Percentiles rank a stretch among this genome's conserved stretches.
Conservation (phyloP, 306 rosid genomes). For the Pueraria montana region DNA sequence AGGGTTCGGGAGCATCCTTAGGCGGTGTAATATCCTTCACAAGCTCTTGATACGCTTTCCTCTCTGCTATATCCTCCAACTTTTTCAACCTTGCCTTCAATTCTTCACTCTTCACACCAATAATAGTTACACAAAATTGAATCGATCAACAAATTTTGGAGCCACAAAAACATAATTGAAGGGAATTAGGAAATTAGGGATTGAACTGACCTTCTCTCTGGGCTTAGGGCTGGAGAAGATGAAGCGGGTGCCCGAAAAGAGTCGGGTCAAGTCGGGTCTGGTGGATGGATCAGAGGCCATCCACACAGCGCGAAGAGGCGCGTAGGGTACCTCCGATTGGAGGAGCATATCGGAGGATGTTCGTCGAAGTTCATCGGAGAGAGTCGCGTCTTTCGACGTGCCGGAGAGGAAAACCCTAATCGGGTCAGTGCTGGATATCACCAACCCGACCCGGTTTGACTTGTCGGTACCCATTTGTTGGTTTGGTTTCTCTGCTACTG, state of each 20-base stretch:
- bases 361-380: conserved; percentile 67
- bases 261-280: conserved; percentile 61
- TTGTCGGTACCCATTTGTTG: conserved; percentile 39
- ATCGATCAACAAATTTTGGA: conserved; percentile 2
- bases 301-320: conserved; percentile 70
- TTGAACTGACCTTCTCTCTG: conserved; percentile 74
- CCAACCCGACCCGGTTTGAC: conserved; percentile 59
- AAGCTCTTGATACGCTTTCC: conserved; percentile 86
- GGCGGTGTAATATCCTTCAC: conserved; percentile 79
- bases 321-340: conserved; percentile 61
- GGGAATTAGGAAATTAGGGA: background rate
- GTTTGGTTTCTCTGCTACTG: background rate
- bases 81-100: conserved; percentile 75
- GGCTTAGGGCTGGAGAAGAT: conserved; percentile 80
- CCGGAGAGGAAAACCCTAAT: conserved; percentile 63
- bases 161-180: background rate
- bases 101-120: conserved; percentile 75
- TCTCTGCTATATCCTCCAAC: conserved; percentile 78
- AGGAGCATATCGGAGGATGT: conserved; percentile 63
- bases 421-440: conserved; percentile 60
- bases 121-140: background rate
- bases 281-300: conserved; percentile 54
- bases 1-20: conserved; percentile 68
- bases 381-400: conserved; percentile 60
- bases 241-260: conserved; percentile 64